Base-by-base conservation (phyloP, 228 moss, liverwort and hornwort species). In the Sphagnum fallax region DNA sequence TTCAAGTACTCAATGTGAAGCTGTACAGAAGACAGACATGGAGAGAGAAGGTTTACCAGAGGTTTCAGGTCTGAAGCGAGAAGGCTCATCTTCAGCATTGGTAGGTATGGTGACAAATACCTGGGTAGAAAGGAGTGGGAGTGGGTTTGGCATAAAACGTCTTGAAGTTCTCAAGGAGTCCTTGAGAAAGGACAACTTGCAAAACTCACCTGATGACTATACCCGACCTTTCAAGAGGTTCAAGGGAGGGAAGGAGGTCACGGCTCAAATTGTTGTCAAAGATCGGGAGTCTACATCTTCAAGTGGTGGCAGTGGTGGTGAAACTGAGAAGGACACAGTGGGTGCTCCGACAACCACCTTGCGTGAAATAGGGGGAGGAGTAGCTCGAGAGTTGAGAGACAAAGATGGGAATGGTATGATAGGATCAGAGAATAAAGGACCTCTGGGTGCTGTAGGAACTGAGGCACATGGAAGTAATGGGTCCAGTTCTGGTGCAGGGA, bases 161-260 rank as follows among this genome's bases (percentile, higher is more conserved):
- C 77, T 94, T 58, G 94, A 94, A 75, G 88, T 89, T 51, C 53
- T 95, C 70, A 95, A 82, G 61, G 94, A 90, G 74, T 83, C 66
- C 65, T 65, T 84, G 52, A 86, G 83, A 76, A 95, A 88, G 67
- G 94, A 95, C 49, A 84, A 73, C 48, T 59, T 78, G 0, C 70
- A 69, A 2, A 82, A 81, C 47, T 83, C 91, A 1, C 15, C 58
- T 0, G 92, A 95, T 16, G 94, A 90, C 66, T 95, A 90, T 70
- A 88, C 92, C 6, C 90, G 86, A 59, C 92, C 94, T 0, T 91
- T 95, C 5, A 95, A 92, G 79, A 80, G 73, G 65, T 92, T 92
- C 62, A 87, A 91, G 6, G 83, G 87, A 48, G 94, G 92, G 32
- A 90, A 83, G 75, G 82, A 92, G 65, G 82, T 91, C 6, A 87